Conservation (phyloP, 306 rosid genomes). For the Malus domestica region ASM211411v1 NC_041797.1:5449501-5450000, state of each 20-base stretch:
- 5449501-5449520: too few species aligned
- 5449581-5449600: rapidly evolving
- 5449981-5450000: not conserved
- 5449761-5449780: not conserved
- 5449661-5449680: too few species aligned
- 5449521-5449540: too few species aligned
- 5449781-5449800: not conserved
- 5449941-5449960: not conserved
- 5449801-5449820: not conserved
- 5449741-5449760: not conserved
- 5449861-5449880: not conserved
- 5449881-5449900: slow-evolving; percentile 5
- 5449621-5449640: too few species aligned
- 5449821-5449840: not conserved
- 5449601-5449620: rapidly evolving
- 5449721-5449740: not conserved
- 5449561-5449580: rapidly evolving
- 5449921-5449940: slow-evolving; percentile 5
- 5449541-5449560: rapidly evolving
- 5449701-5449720: not conserved
- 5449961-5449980: slow-evolving; percentile 14
- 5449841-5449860: not conserved
- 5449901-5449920: not conserved
- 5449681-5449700: not conserved
- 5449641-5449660: too few species aligned